Evolutionary conservation across 1,284 basidiomycete species (phyloP), one percentile per base, ranked within the genome.

Genomic region (Malassezia vespertilionis): DNA sequence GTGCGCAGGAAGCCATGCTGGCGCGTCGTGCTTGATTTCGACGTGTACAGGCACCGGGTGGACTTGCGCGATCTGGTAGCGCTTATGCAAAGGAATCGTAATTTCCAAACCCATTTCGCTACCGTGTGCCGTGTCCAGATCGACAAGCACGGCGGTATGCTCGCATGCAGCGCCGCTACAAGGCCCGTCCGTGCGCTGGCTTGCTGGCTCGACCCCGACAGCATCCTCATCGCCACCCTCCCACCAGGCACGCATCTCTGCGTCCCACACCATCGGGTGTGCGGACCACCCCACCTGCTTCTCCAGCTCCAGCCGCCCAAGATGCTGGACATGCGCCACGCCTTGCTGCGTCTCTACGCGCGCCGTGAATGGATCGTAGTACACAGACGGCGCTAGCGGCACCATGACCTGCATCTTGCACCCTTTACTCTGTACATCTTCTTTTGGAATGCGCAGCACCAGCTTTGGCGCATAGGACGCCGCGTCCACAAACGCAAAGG

Each of bases 291-390:
- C 47, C 1, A 32, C 28, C 17, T 27, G 35, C 21, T 44, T 26
- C 42, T 50, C 48, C 9, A 50, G 39, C 22, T 50, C 41, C 15
- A 45, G 8, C 20, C 15, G 23, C 15, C 48, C 48, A 14, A 44
- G 27, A 5, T 33, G 14, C 23, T 37, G 27, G 15, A 18, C 41
- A 18, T 34, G 22, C 15, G 20, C 9, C n/a, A 42, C 40, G 14
- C 28, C n/a, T 20, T n/a, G 17, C 23, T 24, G 8, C 6, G 6
- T 14, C 14, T 35, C 17, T 8, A 46, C 9, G 6, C 42, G 48
- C 27, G 48, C 41, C 2, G 42, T 45, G 30, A 27, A 50, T 12
- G 48, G 48, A 20, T 50, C 48, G 33, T 30, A 50, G 17, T 24
- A 45, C 17, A 40, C 24, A 1, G 12, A 23, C 5, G 48, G 37